phyloP scores from a whole-genome alignment of 83 land plant species.

The Diphasiastrum complanatum region DNA sequence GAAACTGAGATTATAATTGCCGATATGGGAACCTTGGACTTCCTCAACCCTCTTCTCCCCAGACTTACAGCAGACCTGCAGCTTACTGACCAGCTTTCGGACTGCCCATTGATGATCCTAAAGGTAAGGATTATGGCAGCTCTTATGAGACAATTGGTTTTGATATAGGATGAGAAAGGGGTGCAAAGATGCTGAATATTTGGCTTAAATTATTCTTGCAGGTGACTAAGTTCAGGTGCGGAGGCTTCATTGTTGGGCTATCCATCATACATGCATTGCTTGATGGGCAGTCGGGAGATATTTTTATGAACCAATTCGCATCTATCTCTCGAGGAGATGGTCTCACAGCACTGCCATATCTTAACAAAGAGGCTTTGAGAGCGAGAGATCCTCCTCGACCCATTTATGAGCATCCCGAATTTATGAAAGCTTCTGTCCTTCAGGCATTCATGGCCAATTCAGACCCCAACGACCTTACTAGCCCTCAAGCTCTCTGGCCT shows the following conservation, averaged over 20 bases:
- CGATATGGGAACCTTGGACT: background rate
- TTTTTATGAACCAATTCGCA: background rate
- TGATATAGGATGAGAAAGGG: background rate
- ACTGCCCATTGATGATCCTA: background rate
- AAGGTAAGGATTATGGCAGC: too few relatives aligned
- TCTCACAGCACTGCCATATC: background rate
- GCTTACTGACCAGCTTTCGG: background rate
- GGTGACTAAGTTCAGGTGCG: background rate
- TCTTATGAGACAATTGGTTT: background rate
- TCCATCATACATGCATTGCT: background rate
- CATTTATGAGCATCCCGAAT: background rate
- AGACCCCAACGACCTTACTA: background rate
- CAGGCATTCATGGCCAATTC: background rate
- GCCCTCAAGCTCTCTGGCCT: background rate
- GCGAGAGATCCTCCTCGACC: background rate
- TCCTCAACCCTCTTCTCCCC: background rate
- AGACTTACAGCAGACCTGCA: background rate
- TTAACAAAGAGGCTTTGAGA: background rate
- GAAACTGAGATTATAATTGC: background rate
- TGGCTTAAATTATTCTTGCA: background rate
- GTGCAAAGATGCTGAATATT: background rate
- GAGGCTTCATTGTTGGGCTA: background rate
- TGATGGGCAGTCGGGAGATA: background rate
- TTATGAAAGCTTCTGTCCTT: background rate
- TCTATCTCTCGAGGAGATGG: background rate